A percentile compares a stretch with the other conserved stretches of the same genome.
These are phyloP conservation scores for Erigeron philadelphicus DNA, from an alignment of 140 eudicot genomes.

Conservation along the genomic window DNA sequence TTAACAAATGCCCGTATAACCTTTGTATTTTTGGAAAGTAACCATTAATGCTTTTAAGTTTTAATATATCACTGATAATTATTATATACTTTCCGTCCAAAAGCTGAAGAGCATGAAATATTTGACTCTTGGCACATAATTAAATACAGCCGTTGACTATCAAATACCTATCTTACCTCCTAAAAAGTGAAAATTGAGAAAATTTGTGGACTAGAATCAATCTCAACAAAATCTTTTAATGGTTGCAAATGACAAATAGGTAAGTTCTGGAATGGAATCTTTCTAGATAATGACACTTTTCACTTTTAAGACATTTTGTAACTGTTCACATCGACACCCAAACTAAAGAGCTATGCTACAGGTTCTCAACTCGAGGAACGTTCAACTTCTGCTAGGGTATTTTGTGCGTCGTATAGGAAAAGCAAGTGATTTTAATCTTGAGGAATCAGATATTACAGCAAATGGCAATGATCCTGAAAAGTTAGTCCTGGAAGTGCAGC, in stretches of 20 bases:
- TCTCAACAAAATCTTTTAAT: background rate
- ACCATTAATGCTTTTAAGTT: background rate
- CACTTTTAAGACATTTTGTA: background rate
- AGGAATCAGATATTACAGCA: slow-evolving; percentile 26
- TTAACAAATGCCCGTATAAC: background rate
- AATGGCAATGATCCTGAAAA: slow-evolving; percentile 37
- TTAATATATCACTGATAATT: background rate
- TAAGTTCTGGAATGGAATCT: too few relatives aligned
- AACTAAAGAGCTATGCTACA: slow-evolving; percentile 28
- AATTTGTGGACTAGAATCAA: background rate
- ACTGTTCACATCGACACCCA: background rate
- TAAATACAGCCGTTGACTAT: too few relatives aligned
- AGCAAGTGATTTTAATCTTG: slow-evolving; percentile 25
- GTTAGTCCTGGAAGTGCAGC: slow-evolving; percentile 60
- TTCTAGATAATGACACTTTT: too few relatives aligned
- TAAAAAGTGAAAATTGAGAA: background rate
- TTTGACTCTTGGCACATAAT: background rate
- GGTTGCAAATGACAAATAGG: background rate
- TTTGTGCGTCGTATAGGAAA: slow-evolving; percentile 62
- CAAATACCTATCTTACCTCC: too few relatives aligned
- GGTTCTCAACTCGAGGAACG: slow-evolving; percentile 85
- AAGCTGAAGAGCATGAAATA: background rate
- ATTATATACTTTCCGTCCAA: background rate
- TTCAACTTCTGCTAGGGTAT: slow-evolving; percentile 69
- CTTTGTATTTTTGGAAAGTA: background rate